These are phyloP conservation scores for Globisporangium radiosum DNA, from an alignment of 352 stramenopile genomes.

Conservation along the genomic window DNA sequence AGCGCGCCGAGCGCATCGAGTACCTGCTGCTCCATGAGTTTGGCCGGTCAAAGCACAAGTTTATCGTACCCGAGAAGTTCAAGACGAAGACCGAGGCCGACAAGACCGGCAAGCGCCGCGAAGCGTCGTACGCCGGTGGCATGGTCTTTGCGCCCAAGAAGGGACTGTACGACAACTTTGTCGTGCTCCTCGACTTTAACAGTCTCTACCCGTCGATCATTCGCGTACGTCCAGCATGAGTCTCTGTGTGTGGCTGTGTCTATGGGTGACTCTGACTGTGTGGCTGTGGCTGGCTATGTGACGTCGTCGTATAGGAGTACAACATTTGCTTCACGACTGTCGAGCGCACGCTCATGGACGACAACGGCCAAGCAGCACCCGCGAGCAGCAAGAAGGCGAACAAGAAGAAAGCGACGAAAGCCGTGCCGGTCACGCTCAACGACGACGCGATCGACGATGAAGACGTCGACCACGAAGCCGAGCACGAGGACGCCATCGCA, in stretches of 20 bases:
- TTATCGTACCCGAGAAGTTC: conserved; percentile 95
- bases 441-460: conserved; percentile 78
- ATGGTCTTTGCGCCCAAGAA: conserved; percentile 99
- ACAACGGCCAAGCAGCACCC: conserved; percentile 20
- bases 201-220: conserved; percentile 99
- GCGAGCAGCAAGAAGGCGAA: conserved; percentile 7
- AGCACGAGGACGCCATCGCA: conserved; percentile 35
- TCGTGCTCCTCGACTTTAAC: conserved; percentile 99
- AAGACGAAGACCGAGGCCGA: conserved; percentile 62
- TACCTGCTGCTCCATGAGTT: conserved; percentile 99
- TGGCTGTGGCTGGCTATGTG: neutral
- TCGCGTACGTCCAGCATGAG: conserved; percentile 28
- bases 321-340: conserved; percentile 99
- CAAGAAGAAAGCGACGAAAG: conserved; percentile 44
- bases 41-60: conserved; percentile 91
- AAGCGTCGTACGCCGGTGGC: conserved; percentile 96
- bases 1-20: conserved; percentile 98
- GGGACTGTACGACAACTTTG: conserved; percentile 99
- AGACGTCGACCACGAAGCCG: conserved; percentile 64
- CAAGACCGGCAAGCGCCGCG: conserved; percentile 47
- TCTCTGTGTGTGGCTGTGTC: neutral
- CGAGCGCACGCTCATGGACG: conserved; percentile 74
- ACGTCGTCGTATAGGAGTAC: conserved; percentile 89
- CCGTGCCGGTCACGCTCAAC: conserved; percentile 42
- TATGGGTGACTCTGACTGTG: neutral